phyloP scores from a whole-genome alignment of 2,329 filamentous ascomycete genomes.

The Xylaria sp. region DNA sequence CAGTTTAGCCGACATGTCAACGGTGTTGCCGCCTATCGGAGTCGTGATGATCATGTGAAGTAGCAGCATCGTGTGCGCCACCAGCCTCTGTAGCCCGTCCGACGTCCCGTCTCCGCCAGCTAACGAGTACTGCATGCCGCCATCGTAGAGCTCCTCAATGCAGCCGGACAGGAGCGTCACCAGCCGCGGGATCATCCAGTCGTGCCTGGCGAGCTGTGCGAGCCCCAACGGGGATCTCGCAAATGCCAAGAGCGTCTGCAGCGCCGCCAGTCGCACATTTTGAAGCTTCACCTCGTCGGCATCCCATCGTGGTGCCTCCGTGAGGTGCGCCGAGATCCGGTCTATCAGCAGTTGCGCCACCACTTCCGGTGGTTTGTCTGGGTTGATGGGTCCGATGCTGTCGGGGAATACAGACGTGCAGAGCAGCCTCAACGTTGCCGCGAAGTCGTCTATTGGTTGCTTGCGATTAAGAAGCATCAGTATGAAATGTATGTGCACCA shows the following conservation, averaged over 20 bases:
- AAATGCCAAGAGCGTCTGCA: constrained; percentile 69
- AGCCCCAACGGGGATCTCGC: constrained; percentile 70
- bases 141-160: constrained; percentile 78
- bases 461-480: constrained; percentile 74
- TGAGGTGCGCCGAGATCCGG: constrained; percentile 70
- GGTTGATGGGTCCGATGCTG: constrained; percentile 73
- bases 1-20: constrained; percentile 77
- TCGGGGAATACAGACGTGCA: constrained; percentile 70
- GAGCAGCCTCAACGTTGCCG: constrained; percentile 72
- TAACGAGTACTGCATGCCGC: constrained; percentile 55
- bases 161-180: constrained; percentile 72
- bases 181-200: constrained; percentile 76
- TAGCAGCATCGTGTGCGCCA: constrained; percentile 60
- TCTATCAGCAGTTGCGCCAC: constrained; percentile 65
- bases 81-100: constrained; percentile 56
- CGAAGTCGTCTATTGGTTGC: constrained; percentile 71
- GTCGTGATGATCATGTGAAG: constrained; percentile 65
- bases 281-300: constrained; percentile 54
- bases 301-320: constrained; percentile 62
- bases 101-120: constrained; percentile 35
- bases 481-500: constrained; percentile 73
- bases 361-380: constrained; percentile 55
- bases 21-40: constrained; percentile 55
- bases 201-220: constrained; percentile 73
- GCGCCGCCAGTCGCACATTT: constrained; percentile 56